Conservation (phyloP, 2,329 filamentous ascomycete species). For the Apiospora koreana region DNA sequence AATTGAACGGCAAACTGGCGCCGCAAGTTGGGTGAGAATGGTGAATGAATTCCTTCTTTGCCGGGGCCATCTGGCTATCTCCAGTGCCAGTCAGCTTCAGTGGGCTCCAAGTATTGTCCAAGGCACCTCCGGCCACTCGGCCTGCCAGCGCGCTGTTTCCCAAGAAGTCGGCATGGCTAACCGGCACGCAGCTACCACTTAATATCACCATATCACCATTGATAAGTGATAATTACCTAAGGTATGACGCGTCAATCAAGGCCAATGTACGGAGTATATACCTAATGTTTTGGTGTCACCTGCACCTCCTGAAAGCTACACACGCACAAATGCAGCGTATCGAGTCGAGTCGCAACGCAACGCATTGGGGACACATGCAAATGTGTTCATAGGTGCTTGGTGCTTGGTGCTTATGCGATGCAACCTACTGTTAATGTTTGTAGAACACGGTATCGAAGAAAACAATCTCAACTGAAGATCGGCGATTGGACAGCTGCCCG, state of each 20-base stretch:
- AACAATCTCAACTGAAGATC: not conserved
- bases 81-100: not conserved
- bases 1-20: slow-evolving; percentile 10
- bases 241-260: slow-evolving; percentile 2
- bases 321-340: not conserved
- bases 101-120: too few relatives aligned
- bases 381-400: too few relatives aligned
- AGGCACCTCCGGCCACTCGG: too few relatives aligned
- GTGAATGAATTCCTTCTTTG: not conserved
- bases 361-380: not conserved
- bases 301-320: not conserved
- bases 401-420: not conserved
- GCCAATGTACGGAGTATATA: not conserved
- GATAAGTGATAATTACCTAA: not conserved
- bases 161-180: not conserved
- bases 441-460: not conserved
- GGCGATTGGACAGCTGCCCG: not conserved
- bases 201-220: not conserved
- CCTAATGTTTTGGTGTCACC: not conserved
- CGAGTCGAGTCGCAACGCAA: not conserved
- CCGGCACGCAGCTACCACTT: not conserved
- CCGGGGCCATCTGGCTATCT: not conserved
- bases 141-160: too few relatives aligned
- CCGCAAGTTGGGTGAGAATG: not conserved
- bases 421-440: not conserved